A percentile compares a stretch with the other conserved stretches of the same genome.
These are phyloP conservation scores for Heimioporus punctisporus DNA, from an alignment of 1,284 basidiomycete species.

Conservation along the genomic window DNA sequence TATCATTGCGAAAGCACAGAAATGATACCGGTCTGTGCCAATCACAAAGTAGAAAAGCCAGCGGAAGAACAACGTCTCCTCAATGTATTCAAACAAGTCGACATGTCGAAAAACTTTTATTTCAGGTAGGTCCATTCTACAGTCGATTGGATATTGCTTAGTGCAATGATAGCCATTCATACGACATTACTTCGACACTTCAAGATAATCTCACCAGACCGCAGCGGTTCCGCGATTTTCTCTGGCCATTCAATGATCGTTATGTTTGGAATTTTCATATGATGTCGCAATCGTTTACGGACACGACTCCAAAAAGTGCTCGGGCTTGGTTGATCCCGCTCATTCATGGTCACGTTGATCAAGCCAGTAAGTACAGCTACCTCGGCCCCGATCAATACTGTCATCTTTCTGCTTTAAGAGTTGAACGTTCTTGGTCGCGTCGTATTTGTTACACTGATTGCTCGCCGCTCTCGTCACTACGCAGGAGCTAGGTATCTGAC, in stretches of 20 bases:
- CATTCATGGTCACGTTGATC: slow-evolving; percentile 97
- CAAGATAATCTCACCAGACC: slow-evolving; percentile 89
- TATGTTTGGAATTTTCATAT: slow-evolving; percentile 98
- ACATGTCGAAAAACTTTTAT: slow-evolving; percentile 99
- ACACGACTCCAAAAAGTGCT: slow-evolving; percentile 23
- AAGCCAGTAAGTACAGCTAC: slow-evolving; percentile 78
- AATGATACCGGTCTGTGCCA: slow-evolving; percentile 74
- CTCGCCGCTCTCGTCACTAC: slow-evolving; percentile 92
- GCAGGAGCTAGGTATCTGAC: slow-evolving; percentile 97
- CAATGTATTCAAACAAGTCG: slow-evolving; percentile 96
- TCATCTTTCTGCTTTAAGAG: slow-evolving; percentile 51
- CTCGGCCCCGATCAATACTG: not conserved
- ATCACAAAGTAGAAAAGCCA: slow-evolving; percentile 80
- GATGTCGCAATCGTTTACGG: slow-evolving; percentile 68
- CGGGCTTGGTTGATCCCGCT: slow-evolving; percentile 89
- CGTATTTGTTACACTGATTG: slow-evolving; percentile 94
- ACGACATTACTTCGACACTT: slow-evolving; percentile 95
- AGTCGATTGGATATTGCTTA: slow-evolving; percentile 2
- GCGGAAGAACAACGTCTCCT: slow-evolving; percentile 86
- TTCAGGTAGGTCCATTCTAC: slow-evolving; percentile 69
- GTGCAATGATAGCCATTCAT: slow-evolving; percentile 75
- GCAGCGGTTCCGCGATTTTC: slow-evolving; percentile 40
- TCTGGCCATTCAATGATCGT: slow-evolving; percentile 82
- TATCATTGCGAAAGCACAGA: slow-evolving; percentile 97
- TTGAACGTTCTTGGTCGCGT: slow-evolving; percentile 90